phyloP scores from a whole-genome alignment of 306 rosid species.

The Sicyos edulis region DNA sequence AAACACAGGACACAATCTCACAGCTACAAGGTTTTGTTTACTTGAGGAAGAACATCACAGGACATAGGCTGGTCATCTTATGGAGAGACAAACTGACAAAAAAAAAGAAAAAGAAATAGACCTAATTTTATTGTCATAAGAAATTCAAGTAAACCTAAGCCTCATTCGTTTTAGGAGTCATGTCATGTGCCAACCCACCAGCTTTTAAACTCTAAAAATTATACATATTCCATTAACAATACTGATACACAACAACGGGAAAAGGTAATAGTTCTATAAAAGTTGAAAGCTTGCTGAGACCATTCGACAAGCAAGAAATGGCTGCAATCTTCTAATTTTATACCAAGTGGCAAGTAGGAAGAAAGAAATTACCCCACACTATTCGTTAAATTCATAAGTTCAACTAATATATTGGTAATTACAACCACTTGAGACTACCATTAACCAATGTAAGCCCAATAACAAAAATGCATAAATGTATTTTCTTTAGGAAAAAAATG shows the following conservation, averaged over 20 bases:
- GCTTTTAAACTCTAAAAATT: neutral
- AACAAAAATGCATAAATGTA: neutral
- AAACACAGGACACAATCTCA: conserved; percentile 15
- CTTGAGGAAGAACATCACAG: conserved; percentile 15
- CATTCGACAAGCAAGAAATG: neutral
- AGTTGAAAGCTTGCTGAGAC: neutral
- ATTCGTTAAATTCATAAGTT: neutral
- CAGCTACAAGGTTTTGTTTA: neutral
- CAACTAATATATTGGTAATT: neutral
- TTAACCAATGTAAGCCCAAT: neutral
- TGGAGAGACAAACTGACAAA: neutral
- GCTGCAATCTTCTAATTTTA: neutral
- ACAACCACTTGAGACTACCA: neutral
- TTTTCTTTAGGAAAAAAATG: neutral
- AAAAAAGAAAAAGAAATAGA: neutral
- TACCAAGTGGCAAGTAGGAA: neutral
- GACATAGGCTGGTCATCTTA: neutral
- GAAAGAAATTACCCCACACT: neutral
- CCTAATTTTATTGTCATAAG: conserved; percentile 47
- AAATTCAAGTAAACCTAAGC: conserved; percentile 23
- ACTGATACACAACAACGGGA: conserved; percentile 34
- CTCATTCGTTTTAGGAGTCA: neutral
- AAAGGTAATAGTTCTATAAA: conserved; percentile 24
- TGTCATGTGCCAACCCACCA: conserved; percentile 14
- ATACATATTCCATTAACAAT: neutral